These are phyloP conservation scores for Capsella bursapastoris DNA, from an alignment of 345 rosid species.

Conservation along the genomic window DNA sequence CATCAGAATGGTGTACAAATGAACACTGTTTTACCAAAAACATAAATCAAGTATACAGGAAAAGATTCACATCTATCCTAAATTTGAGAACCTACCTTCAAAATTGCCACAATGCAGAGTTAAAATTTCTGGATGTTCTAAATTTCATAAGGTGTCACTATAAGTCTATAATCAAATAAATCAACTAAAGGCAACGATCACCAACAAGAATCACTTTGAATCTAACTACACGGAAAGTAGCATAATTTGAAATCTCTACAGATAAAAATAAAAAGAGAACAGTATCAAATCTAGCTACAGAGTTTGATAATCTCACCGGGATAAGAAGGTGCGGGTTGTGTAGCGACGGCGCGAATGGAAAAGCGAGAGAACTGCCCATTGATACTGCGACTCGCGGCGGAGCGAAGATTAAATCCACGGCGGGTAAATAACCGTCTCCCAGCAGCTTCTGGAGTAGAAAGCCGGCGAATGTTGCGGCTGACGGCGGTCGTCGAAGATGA, in stretches of 20 bases:
- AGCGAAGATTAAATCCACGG: constrained; percentile 34
- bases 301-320: constrained; percentile 2
- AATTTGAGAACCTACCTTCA: background rate
- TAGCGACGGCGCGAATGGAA: constrained; percentile 60
- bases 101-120: too few species aligned
- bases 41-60: background rate
- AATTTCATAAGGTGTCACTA: too few species aligned
- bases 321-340: constrained; percentile 48
- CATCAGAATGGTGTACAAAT: background rate
- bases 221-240: background rate
- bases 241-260: background rate
- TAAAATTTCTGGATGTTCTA: too few species aligned
- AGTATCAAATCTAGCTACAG: background rate
- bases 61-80: constrained; percentile 16
- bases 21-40: background rate
- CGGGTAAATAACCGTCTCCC: constrained; percentile 26
- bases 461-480: constrained; percentile 45
- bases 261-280: too few species aligned
- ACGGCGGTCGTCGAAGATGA: constrained; percentile 36
- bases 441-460: constrained; percentile 44
- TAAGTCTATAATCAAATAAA: too few species aligned
- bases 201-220: background rate
- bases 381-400: constrained; percentile 2
- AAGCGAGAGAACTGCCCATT: constrained; percentile 55
- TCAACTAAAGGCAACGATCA: background rate